A percentile compares a stretch with the other conserved stretches of the same genome.
These are phyloP conservation scores for Umbelopsis isabellina DNA, from an alignment of 192 early-diverging fungal species.

Conservation along the genomic window DNA sequence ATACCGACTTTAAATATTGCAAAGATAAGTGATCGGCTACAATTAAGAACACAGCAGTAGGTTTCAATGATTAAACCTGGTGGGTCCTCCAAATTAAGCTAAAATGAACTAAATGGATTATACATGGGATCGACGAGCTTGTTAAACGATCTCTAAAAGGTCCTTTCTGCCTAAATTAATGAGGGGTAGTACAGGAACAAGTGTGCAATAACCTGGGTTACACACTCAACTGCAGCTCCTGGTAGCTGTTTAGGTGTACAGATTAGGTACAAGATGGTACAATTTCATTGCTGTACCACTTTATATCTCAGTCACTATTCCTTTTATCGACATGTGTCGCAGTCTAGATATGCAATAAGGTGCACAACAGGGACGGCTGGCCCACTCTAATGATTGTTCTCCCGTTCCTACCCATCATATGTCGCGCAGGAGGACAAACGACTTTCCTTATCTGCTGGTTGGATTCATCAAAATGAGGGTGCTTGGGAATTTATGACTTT, in stretches of 20 bases:
- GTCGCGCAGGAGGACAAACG: background rate
- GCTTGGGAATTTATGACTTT: background rate
- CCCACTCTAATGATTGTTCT: background rate
- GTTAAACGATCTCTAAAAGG: background rate
- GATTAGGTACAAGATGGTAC: background rate
- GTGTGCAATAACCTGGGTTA: background rate
- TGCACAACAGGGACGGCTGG: background rate
- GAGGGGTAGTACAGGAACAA: background rate
- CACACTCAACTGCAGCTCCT: conserved; percentile 13
- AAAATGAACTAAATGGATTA: conserved; percentile 16
- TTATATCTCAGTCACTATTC: background rate
- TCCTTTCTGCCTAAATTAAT: conserved; percentile 20
- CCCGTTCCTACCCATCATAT: background rate
- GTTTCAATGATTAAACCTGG: too few species aligned
- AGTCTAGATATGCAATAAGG: background rate
- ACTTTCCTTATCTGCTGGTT: background rate
- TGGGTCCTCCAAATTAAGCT: background rate
- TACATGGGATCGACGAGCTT: conserved; percentile 1
- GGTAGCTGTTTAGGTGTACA: background rate
- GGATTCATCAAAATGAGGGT: background rate
- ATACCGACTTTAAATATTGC: background rate
- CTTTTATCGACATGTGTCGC: background rate
- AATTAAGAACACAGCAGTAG: background rate
- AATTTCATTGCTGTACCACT: background rate
- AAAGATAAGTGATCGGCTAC: background rate